Conservation (phyloP, 768 basidiomycete species). For the Agaricus bisporus region DNA sequence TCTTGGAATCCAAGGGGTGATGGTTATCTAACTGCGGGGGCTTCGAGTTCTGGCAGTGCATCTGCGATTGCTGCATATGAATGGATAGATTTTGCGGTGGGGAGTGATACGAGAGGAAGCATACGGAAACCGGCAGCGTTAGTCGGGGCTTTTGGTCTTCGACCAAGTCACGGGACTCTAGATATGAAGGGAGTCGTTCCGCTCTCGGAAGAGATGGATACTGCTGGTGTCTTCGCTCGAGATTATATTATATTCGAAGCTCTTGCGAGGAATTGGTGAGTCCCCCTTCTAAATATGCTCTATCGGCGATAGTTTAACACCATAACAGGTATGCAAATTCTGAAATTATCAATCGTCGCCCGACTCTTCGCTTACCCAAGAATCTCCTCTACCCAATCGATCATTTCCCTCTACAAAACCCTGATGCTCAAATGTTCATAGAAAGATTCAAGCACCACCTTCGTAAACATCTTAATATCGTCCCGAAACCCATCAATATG, state of each 20-base stretch:
- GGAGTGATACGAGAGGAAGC: slow-evolving; percentile 33
- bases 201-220: slow-evolving; percentile 34
- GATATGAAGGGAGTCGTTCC: slow-evolving; percentile 28
- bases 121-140: slow-evolving; percentile 34
- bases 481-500: slow-evolving; percentile 21
- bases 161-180: slow-evolving; percentile 27
- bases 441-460: slow-evolving; percentile 22
- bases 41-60: slow-evolving; percentile 33
- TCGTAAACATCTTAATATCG: slow-evolving; percentile 21
- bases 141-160: slow-evolving; percentile 31
- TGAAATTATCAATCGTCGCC: slow-evolving; percentile 18
- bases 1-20: slow-evolving; percentile 34
- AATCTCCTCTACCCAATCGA: slow-evolving; percentile 28
- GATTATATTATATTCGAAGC: slow-evolving; percentile 25
- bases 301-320: not conserved
- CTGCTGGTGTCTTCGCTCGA: slow-evolving; percentile 29
- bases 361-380: slow-evolving; percentile 21
- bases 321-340: slow-evolving; percentile 25
- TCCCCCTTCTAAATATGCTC: not conserved
- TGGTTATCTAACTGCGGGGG: slow-evolving; percentile 29
- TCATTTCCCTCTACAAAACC: slow-evolving; percentile 27
- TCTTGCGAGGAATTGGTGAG: slow-evolving; percentile 24
- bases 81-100: slow-evolving; percentile 32
- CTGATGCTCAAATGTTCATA: slow-evolving; percentile 24
- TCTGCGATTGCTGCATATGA: slow-evolving; percentile 32